Evolutionary conservation across 208 protist species (phyloP).

Genomic region (Trypanosoma mega): DNA sequence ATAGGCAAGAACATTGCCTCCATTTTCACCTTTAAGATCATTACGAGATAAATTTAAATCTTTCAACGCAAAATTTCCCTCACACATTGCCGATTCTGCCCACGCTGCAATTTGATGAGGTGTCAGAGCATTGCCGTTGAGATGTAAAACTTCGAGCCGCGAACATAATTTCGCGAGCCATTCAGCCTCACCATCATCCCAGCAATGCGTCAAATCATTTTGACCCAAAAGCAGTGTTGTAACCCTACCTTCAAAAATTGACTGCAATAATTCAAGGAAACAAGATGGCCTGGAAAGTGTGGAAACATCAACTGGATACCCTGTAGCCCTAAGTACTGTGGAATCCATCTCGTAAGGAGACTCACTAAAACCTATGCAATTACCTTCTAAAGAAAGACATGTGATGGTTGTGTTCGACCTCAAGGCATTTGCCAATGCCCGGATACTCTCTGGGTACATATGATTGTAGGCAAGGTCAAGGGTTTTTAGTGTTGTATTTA

Average conservation of each 20-base stretch:
- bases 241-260: slow-evolving; percentile 30
- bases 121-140: slow-evolving; percentile 45
- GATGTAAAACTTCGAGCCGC: slow-evolving; percentile 45
- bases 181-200: slow-evolving; percentile 52
- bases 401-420: slow-evolving; percentile 40
- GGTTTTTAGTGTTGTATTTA: slow-evolving; percentile 48
- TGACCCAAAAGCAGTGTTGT: slow-evolving; percentile 58
- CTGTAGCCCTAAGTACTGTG: slow-evolving; percentile 16
- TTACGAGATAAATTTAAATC: slow-evolving; percentile 64
- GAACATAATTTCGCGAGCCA: slow-evolving; percentile 39
- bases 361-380: slow-evolving; percentile 41
- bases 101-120: slow-evolving; percentile 48
- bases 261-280: slow-evolving; percentile 39
- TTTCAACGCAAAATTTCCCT: slow-evolving; percentile 24
- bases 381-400: slow-evolving; percentile 68
- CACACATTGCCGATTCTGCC: slow-evolving; percentile 25
- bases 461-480: slow-evolving; percentile 75
- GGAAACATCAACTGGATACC: slow-evolving; percentile 15
- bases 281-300: slow-evolving; percentile 34
- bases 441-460: slow-evolving; percentile 44
- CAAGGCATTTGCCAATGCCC: slow-evolving; percentile 38
- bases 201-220: slow-evolving; percentile 55
- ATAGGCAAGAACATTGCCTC: slow-evolving; percentile 30
- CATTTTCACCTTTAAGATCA: slow-evolving; percentile 32
- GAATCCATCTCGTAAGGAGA: slow-evolving; percentile 25